Evolutionary conservation across 495 filamentous ascomycete species (phyloP).

Genomic region (Haplographium delicatum): DNA sequence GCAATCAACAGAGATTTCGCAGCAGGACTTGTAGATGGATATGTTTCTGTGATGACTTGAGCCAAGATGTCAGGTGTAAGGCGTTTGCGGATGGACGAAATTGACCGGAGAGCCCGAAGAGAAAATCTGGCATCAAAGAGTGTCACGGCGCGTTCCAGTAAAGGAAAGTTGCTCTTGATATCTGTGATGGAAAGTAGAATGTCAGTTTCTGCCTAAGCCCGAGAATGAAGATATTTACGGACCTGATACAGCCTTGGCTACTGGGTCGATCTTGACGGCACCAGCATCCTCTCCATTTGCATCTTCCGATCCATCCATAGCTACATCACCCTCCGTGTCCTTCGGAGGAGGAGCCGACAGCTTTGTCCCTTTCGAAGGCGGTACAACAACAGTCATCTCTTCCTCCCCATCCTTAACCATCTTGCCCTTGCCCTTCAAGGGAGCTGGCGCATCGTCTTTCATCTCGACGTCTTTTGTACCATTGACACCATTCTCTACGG

Average conservation of each 20-base stretch:
- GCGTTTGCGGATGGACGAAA: conserved; percentile 90
- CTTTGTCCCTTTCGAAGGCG: conserved; percentile 68
- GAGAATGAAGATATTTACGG: conserved; percentile 16
- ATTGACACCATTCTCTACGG: conserved; percentile 69
- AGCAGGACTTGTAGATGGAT: conserved; percentile 56
- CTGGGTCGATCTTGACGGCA: conserved; percentile 51
- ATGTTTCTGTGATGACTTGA: conserved; percentile 76
- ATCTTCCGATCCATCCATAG: conserved; percentile 62
- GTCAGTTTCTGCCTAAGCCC: conserved; percentile 1
- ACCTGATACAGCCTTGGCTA: conserved; percentile 51
- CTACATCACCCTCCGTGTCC: conserved; percentile 67
- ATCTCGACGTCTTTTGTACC: conserved; percentile 77
- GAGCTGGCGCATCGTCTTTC: conserved; percentile 64
- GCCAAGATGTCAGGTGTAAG: conserved; percentile 75
- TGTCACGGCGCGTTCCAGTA: conserved; percentile 86
- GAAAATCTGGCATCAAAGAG: conserved; percentile 95
- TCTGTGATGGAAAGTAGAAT: conserved; percentile 43
- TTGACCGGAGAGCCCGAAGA: conserved; percentile 86
- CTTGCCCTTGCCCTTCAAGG: conserved; percentile 57
- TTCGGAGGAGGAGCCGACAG: conserved; percentile 50
- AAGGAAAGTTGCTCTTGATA: conserved; percentile 86
- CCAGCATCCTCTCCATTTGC: conserved; percentile 30
- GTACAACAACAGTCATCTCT: conserved; percentile 83
- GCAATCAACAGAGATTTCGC: conserved; percentile 66
- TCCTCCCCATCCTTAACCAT: conserved; percentile 59